Evolutionary conservation across 768 basidiomycete species (phyloP), one percentile per base, ranked within the genome.

Genomic region (Mycena rosella): DNA sequence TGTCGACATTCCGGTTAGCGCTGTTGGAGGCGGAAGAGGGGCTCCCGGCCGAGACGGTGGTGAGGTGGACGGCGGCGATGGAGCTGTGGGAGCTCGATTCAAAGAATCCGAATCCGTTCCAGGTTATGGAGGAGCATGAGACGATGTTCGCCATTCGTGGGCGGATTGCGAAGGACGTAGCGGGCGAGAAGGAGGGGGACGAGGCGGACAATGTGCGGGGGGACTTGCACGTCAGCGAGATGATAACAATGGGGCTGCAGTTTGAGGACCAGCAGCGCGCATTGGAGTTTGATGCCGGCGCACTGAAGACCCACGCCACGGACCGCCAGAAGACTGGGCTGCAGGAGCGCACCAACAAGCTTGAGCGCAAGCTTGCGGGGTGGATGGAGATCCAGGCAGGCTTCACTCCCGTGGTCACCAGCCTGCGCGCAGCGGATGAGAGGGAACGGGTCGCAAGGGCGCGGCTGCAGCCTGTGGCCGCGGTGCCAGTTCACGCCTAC

Each of bases 231-330:
- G 51, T 29, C 5, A 2, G 26, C 15, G 60, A 62, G 38, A 42
- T 52, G 36, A 44, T 62, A 18, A 15, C 32, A 1, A 62, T 62
- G 60, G 60, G 60, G 10, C 1, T 62, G 27, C 49, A 62, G 20
- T 29, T 62, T 2, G 60, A 62, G 51, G 51, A 53, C 10, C 60
- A 62, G 60, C 60, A 62, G n/a, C 40, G 29, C 18, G 49, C 9
- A 18, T 13, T 62, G 20, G 49, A 24, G 11, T 29, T 6, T 14
- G 49, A 42, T 14, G 3, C 32, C 17, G 24, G 8, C 7, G 34
- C 36, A 11, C 17, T 49, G 24, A 44, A 44, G 9, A n/a, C 7
- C 3, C 51, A 62, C 38, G 15, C 38, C 3, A 38, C 38, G 8
- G 38, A 10, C 8, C 10, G 10, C 10, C 38, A 38, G 38, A 38